Evolutionary conservation across 2,329 filamentous ascomycete species (phyloP).

Genomic region (Plenodomus biglobosus): DNA sequence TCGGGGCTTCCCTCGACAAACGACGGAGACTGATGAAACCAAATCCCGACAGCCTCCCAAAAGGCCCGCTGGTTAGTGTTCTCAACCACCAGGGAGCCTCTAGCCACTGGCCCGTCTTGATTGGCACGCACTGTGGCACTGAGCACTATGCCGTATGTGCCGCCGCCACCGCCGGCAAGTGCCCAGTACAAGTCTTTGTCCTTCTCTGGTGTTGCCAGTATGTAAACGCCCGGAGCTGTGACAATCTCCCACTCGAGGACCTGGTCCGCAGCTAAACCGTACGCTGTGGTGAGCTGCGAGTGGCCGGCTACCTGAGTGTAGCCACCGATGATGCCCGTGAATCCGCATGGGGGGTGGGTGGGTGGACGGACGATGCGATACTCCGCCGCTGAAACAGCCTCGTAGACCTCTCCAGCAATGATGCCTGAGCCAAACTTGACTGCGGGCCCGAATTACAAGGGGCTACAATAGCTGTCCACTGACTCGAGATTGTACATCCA

Average conservation of each 20-base stretch:
- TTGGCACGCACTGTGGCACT: conserved; percentile 17
- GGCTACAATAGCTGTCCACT: neutral
- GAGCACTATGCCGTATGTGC: conserved; percentile 22
- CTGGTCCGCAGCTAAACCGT: neutral
- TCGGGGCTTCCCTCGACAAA: neutral
- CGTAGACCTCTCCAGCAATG: neutral
- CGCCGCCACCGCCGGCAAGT: conserved; percentile 21
- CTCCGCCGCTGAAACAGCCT: too few species aligned
- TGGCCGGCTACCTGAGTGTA: neutral
- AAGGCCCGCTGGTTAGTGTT: neutral
- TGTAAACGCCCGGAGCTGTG: conserved; percentile 10
- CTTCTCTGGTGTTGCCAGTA: conserved; percentile 12
- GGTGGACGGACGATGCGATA: neutral
- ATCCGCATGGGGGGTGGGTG: neutral
- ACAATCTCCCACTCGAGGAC: neutral
- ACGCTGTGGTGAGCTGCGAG: neutral
- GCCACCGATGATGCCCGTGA: neutral
- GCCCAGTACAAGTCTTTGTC: conserved; percentile 28
- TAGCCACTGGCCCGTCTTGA: neutral
- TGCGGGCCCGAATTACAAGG: neutral
- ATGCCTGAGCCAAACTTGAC: neutral
- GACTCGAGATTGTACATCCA: conserved; percentile 1
- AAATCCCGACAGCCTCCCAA: neutral
- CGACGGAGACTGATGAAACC: neutral
- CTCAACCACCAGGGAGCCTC: neutral